Evolutionary conservation across 2,329 filamentous ascomycete genomes (phyloP).

Genomic region (Paraphoma chrysanthemicola): DNA sequence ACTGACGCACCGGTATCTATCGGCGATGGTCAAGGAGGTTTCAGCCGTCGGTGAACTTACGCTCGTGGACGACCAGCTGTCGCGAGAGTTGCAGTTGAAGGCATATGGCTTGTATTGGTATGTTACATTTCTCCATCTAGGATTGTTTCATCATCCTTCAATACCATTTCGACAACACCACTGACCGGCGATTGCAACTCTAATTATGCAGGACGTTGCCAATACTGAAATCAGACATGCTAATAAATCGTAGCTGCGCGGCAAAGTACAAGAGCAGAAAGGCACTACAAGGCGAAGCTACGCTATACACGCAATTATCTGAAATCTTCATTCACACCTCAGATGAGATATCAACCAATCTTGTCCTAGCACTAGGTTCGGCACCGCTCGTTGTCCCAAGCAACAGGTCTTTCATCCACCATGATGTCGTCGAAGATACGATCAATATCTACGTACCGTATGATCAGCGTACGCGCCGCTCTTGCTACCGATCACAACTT

Average conservation of each 20-base stretch:
- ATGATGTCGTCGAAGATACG: conserved; percentile 8
- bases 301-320: conserved; percentile 17
- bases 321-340: conserved; percentile 8
- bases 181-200: no score
- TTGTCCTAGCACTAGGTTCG: conserved; percentile 9
- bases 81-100: conserved; percentile 10
- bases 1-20: conserved; percentile 21
- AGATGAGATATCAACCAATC: conserved; percentile 15
- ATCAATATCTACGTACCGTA: conserved; percentile 24
- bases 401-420: conserved; percentile 20
- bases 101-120: conserved; percentile 32
- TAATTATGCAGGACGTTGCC: no score
- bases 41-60: conserved; percentile 11
- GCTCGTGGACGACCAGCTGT: conserved; percentile 6
- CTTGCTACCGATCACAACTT: conserved; percentile 25
- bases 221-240: no score
- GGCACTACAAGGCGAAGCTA: conserved; percentile 16
- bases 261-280: conserved; percentile 28
- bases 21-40: conserved; percentile 14
- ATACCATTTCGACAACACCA: no score
- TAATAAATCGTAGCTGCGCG: conserved; percentile 19
- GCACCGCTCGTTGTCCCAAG: conserved; percentile 11
- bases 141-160: no score
- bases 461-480: conserved; percentile 7
- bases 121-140: not conserved